Evolutionary conservation across 805 yeast genomes (phyloP).

Genomic region (Teunomyces funiuensis): DNA sequence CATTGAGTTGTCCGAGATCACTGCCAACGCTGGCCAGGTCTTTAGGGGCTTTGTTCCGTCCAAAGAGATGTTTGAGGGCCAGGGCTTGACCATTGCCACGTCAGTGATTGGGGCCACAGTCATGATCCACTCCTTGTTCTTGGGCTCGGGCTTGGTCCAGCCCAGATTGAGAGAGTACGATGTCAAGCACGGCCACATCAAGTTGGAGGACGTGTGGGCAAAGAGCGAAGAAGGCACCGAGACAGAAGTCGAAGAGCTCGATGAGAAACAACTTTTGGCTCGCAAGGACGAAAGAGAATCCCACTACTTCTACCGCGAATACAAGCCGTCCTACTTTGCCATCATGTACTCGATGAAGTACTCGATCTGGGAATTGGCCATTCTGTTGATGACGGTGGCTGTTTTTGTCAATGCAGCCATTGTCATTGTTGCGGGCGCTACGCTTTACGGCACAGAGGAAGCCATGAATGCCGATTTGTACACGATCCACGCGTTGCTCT

Average conservation of each 20-base stretch:
- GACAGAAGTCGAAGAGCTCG: neutral
- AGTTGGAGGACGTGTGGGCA: conserved; percentile 16
- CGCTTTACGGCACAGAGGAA: conserved; percentile 67
- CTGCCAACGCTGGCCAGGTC: conserved; percentile 30
- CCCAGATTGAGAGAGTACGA: conserved; percentile 49
- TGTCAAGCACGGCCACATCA: conserved; percentile 33
- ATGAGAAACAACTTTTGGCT: conserved; percentile 5
- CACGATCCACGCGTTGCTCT: conserved; percentile 67
- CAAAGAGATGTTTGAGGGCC: conserved; percentile 39
- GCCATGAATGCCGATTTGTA: conserved; percentile 76
- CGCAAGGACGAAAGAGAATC: conserved; percentile 20
- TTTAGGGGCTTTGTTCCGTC: conserved; percentile 48
- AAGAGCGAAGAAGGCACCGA: neutral
- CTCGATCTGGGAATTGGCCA: conserved; percentile 67
- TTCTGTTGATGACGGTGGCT: conserved; percentile 77
- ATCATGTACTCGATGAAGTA: conserved; percentile 69
- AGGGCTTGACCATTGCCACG: conserved; percentile 47
- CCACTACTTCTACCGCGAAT: conserved; percentile 38
- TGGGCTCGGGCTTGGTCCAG: conserved; percentile 51
- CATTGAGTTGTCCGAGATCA: conserved; percentile 41
- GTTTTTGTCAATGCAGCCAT: conserved; percentile 85
- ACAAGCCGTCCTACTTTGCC: conserved; percentile 72
- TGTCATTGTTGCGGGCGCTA: conserved; percentile 76
- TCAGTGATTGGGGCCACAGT: conserved; percentile 52
- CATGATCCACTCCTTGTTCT: conserved; percentile 51